Percentiles rank a stretch among this genome's conserved stretches.
These are phyloP conservation scores for Candida sanyiensis DNA, from an alignment of 805 yeast species.

Conservation along the genomic window DNA sequence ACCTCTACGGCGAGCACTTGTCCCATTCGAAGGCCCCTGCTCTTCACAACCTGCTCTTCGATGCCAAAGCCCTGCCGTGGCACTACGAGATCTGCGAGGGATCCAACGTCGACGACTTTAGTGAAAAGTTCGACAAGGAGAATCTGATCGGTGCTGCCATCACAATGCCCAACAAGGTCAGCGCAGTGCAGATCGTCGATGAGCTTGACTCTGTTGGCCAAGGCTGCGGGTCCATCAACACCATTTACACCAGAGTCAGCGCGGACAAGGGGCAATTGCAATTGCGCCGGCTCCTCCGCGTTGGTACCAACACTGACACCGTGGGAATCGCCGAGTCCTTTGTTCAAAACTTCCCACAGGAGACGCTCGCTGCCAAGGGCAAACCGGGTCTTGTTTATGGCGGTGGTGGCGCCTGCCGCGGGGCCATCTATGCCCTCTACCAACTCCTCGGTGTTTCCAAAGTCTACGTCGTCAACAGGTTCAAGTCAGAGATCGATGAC, in stretches of 20 bases:
- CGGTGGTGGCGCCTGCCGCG: conserved; percentile 27
- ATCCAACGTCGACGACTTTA: conserved; percentile 17
- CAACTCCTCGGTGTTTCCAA: conserved; percentile 22
- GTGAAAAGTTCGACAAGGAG: conserved; percentile 11
- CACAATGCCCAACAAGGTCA: conserved; percentile 25
- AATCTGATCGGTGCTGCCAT: conserved; percentile 21
- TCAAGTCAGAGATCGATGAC: conserved; percentile 18
- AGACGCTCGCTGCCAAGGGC: conserved; percentile 10
- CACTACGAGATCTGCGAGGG: conserved; percentile 20
- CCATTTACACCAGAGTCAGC: conserved; percentile 19
- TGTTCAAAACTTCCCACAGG: conserved; percentile 19
- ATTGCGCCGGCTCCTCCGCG: too few species aligned
- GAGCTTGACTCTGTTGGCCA: conserved; percentile 19
- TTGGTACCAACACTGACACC: conserved; percentile 26
- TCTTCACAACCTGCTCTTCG: conserved; percentile 21
- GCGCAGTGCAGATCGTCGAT: conserved; percentile 20
- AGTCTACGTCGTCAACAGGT: conserved; percentile 23
- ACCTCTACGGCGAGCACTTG: conserved; percentile 23
- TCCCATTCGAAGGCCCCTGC: conserved; percentile 22
- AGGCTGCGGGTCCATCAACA: conserved; percentile 26
- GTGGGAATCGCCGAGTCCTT: conserved; percentile 22
- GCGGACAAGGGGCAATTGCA: conserved; percentile 6
- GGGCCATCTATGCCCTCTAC: conserved; percentile 23
- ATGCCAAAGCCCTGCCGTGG: conserved; percentile 18
- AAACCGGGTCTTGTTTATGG: conserved; percentile 24